Conservation (phyloP, 2,329 filamentous ascomycete species). For the Trichothecium sympodiale region DNA sequence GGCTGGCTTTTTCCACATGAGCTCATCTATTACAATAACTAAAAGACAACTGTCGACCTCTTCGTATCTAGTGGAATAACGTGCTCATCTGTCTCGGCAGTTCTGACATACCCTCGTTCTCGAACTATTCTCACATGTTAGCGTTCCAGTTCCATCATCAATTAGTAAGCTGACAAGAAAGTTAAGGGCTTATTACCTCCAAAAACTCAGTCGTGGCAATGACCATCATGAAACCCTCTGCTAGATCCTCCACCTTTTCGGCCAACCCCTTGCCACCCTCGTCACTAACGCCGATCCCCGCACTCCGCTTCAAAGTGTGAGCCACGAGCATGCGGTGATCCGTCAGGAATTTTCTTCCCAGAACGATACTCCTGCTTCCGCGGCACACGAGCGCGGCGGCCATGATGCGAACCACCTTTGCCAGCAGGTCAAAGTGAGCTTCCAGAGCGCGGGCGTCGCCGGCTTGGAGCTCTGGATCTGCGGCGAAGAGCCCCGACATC, state of each 20-base stretch:
- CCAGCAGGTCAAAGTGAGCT: constrained; percentile 75
- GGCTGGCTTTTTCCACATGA: too few relatives aligned
- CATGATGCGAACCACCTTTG: constrained; percentile 70
- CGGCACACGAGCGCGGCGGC: constrained; percentile 71
- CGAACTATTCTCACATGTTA: constrained; percentile 21
- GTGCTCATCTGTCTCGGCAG: constrained; percentile 19
- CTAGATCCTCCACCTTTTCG: constrained; percentile 61
- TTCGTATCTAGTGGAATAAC: constrained; percentile 26
- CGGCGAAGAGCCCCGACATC: constrained; percentile 73
- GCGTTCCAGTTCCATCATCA: constrained; percentile 2
- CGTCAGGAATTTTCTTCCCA: constrained; percentile 68
- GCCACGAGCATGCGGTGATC: constrained; percentile 78
- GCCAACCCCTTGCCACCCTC: constrained; percentile 31
- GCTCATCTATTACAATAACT: too few relatives aligned
- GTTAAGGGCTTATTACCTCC: constrained; percentile 48
- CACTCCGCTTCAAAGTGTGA: constrained; percentile 81
- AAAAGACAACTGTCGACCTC: too few relatives aligned
- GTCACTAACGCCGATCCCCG: constrained; percentile 53
- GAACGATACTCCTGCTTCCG: constrained; percentile 71
- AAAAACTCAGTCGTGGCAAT: constrained; percentile 76
- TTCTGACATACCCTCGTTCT: constrained; percentile 25
- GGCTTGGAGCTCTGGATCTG: constrained; percentile 83
- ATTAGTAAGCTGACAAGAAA: neutral
- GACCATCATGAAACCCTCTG: constrained; percentile 75
- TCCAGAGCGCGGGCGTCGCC: constrained; percentile 59